phyloP scores from a whole-genome alignment of 1,139 yeast species.

The Hansenula lynferdii region DNA sequence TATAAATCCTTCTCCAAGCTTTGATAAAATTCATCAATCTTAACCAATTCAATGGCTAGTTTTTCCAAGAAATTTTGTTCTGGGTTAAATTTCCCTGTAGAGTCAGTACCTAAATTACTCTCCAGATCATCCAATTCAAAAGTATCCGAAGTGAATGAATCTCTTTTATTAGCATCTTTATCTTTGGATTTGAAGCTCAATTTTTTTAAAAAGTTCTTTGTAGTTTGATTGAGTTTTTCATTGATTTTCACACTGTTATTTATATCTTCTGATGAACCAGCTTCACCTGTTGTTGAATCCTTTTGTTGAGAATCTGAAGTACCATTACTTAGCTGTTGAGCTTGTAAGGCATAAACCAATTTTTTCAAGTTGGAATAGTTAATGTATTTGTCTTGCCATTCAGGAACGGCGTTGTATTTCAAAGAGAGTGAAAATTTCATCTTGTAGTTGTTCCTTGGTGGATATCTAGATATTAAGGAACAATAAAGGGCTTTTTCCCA shows the following conservation, averaged over 20 bases:
- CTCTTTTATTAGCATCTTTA: slow-evolving; percentile 4
- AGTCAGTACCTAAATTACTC: background rate
- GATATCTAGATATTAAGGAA: background rate
- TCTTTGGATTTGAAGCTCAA: slow-evolving; percentile 5
- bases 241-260: background rate
- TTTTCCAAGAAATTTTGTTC: slow-evolving; percentile 45
- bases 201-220: no score
- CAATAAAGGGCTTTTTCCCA: no score
- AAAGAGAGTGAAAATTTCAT: slow-evolving; percentile 74
- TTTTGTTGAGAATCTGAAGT: slow-evolving; percentile 2
- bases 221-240: no score
- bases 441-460: background rate
- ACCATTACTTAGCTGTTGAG: slow-evolving; percentile 36
- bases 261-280: background rate
- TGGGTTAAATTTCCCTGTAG: slow-evolving; percentile 19
- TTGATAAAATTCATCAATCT: slow-evolving; percentile 59
- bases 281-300: background rate
- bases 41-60: slow-evolving; percentile 49
- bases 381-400: slow-evolving; percentile 68
- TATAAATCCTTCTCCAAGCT: slow-evolving; percentile 47
- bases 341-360: slow-evolving; percentile 58
- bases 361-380: slow-evolving; percentile 63
- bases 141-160: slow-evolving; percentile 20
- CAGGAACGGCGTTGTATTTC: slow-evolving; percentile 73
- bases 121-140: slow-evolving; percentile 23